Conservation (phyloP, 345 rosid genomes). For the Populus euphratica region DNA sequence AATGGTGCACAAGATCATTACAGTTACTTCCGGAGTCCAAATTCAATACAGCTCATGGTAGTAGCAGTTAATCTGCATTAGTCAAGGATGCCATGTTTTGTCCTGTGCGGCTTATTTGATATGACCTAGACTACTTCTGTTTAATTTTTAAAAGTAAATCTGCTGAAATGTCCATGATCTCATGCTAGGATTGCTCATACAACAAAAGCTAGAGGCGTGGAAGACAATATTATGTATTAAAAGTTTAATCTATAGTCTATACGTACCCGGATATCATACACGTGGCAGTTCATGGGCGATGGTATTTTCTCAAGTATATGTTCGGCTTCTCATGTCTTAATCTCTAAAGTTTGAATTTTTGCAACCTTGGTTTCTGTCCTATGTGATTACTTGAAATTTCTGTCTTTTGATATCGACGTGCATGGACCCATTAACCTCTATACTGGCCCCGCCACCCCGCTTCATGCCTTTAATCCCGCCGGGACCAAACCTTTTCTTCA, state of each 20-base stretch:
- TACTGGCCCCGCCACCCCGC: conserved; percentile 36
- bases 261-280: neutral
- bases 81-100: neutral
- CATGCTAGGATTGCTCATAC: neutral
- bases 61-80: neutral
- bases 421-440: conserved; percentile 10
- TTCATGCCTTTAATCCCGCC: conserved; percentile 60
- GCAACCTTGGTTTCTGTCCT: neutral
- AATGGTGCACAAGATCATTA: neutral
- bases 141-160: no score
- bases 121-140: neutral
- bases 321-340: neutral
- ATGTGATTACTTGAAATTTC: neutral
- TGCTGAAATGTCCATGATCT: neutral
- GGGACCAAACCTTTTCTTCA: neutral
- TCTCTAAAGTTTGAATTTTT: neutral
- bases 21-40: neutral
- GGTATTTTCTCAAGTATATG: neutral
- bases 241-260: neutral
- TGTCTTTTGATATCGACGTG: neutral
- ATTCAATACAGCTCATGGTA: neutral
- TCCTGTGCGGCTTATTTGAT: neutral
- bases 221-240: neutral
- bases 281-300: neutral
- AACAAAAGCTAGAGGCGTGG: neutral